phyloP scores from a whole-genome alignment of 345 rosid genomes.

The Cardiospermum halicacabum region DNA sequence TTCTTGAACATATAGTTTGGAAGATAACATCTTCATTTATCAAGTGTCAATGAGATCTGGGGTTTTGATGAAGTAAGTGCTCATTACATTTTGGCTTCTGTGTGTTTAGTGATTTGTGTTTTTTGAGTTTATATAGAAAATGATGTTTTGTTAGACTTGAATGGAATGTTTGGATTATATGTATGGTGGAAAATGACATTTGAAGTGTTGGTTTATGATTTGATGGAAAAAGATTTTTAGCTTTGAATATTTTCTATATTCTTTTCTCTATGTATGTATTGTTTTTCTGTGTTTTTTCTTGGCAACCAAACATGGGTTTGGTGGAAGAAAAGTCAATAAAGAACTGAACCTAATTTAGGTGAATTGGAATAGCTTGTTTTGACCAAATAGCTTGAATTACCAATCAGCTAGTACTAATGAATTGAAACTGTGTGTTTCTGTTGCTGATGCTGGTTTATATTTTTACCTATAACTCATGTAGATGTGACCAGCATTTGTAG shows the following conservation, averaged over 20 bases:
- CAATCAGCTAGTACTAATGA: not conserved
- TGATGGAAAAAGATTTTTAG: no score
- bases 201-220: not conserved
- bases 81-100: not conserved
- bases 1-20: not conserved
- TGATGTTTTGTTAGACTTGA: no score
- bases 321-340: slow-evolving; percentile 30
- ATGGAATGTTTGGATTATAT: no score
- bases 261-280: no score
- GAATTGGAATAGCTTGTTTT: slow-evolving; percentile 15
- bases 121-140: slow-evolving; percentile 11
- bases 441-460: slow-evolving; percentile 11
- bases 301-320: slow-evolving; percentile 23
- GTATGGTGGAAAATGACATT: not conserved
- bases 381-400: slow-evolving; percentile 16
- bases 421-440: slow-evolving; percentile 1
- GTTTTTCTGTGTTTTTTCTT: not conserved
- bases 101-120: not conserved
- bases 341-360: slow-evolving; percentile 19
- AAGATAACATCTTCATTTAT: not conserved
- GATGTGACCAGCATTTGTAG: slow-evolving; percentile 18
- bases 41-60: not conserved
- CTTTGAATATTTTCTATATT: no score
- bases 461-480: slow-evolving; percentile 11
- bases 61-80: slow-evolving; percentile 5